These are phyloP conservation scores for Euphorbia schlechtendalii DNA, from an alignment of 441 rosid genomes.

Conservation along the genomic window DNA sequence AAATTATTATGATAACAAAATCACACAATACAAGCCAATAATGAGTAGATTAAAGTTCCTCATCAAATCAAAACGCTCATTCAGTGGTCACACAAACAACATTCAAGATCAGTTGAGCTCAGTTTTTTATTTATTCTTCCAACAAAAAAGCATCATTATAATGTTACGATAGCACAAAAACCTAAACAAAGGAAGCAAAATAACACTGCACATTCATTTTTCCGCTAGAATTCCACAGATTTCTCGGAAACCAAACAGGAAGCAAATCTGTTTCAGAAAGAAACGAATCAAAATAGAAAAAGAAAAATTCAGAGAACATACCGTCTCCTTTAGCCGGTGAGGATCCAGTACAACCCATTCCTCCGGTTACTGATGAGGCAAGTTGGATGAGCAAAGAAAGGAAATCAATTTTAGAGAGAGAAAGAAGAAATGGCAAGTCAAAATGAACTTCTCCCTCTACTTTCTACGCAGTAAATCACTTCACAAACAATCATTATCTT, in stretches of 20 bases:
- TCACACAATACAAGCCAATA: not conserved
- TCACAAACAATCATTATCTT: too few species aligned
- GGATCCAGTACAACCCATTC: slow-evolving; percentile 82
- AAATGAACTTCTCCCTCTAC: slow-evolving; percentile 5
- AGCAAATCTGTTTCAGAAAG: not conserved
- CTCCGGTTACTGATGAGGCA: too few species aligned
- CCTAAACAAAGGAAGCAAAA: not conserved
- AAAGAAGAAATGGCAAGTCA: slow-evolving; percentile 7
- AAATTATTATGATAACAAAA: not conserved
- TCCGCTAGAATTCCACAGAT: not conserved
- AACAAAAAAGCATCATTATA: not conserved
- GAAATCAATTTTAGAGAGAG: not conserved
- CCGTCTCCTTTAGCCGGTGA: slow-evolving; percentile 54
- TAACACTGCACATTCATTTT: not conserved
- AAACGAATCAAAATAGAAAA: not conserved
- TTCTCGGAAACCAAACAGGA: not conserved
- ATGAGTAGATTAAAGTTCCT: not conserved
- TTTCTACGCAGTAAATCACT: not conserved
- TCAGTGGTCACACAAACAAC: not conserved
- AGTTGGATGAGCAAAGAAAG: not conserved
- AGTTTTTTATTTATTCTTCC: not conserved
- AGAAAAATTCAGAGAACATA: slow-evolving; percentile 17
- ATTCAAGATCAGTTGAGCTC: not conserved
- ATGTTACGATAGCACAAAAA: not conserved
- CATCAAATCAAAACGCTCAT: not conserved